phyloP scores from a whole-genome alignment of 2,329 filamentous ascomycete genomes.

The Cladophialophora psammophila region DNA sequence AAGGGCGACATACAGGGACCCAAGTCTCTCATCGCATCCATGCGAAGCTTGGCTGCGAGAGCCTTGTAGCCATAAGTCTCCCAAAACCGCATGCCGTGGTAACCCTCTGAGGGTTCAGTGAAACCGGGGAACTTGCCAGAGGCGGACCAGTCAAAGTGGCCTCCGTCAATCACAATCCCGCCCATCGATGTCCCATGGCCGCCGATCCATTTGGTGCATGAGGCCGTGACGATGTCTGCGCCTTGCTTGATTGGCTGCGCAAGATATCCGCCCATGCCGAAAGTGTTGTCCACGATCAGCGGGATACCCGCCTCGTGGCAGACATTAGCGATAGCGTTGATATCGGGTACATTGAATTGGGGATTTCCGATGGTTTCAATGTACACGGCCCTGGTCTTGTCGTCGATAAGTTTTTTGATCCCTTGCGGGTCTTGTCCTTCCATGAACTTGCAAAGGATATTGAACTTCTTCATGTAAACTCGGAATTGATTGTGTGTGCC shows the following conservation, averaged over 20 bases:
- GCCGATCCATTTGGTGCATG: slow-evolving; percentile 93
- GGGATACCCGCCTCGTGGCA: slow-evolving; percentile 71
- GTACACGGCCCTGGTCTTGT: slow-evolving; percentile 86
- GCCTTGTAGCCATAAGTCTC: slow-evolving; percentile 85
- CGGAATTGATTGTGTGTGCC: slow-evolving; percentile 95
- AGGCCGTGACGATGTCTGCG: slow-evolving; percentile 88
- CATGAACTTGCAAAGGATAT: slow-evolving; percentile 83
- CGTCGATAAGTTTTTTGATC: slow-evolving; percentile 78
- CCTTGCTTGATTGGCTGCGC: slow-evolving; percentile 82
- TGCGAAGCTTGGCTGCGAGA: slow-evolving; percentile 83
- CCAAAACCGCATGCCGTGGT: slow-evolving; percentile 93
- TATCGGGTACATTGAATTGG: slow-evolving; percentile 84
- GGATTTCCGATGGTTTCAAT: slow-evolving; percentile 89
- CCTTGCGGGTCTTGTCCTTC: slow-evolving; percentile 71
- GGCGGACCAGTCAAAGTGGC: slow-evolving; percentile 87
- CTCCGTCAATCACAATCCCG: slow-evolving; percentile 80
- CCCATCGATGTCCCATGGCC: slow-evolving; percentile 84
- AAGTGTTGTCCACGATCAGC: slow-evolving; percentile 81
- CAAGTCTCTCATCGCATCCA: slow-evolving; percentile 87
- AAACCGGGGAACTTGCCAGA: slow-evolving; percentile 88
- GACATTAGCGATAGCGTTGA: slow-evolving; percentile 78
- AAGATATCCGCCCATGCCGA: slow-evolving; percentile 86
- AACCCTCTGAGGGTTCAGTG: slow-evolving; percentile 83
- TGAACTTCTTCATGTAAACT: slow-evolving; percentile 78
- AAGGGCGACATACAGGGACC: slow-evolving; percentile 87